A percentile compares a stretch with the other conserved stretches of the same genome.
phyloP scores from a whole-genome alignment of 257 asterid species.

The Solanum megistacrolobum region DNA sequence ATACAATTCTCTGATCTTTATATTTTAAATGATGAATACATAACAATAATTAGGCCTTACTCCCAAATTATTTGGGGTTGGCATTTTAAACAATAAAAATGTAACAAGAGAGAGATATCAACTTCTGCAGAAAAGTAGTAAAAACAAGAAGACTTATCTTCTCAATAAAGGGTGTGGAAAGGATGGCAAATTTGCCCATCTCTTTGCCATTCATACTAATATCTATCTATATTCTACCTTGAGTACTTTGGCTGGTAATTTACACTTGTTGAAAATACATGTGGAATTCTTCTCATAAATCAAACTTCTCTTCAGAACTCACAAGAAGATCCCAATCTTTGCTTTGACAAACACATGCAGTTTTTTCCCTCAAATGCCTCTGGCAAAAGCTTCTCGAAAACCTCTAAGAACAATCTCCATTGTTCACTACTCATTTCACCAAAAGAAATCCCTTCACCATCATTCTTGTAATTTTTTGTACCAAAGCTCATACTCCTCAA shows the following conservation, averaged over 20 bases:
- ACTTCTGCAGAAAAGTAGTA: neutral
- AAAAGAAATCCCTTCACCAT: conserved; percentile 45
- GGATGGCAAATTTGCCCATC: conserved; percentile 45
- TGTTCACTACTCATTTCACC: conserved; percentile 58
- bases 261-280: conserved; percentile 2
- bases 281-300: neutral
- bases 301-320: conserved; percentile 42
- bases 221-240: conserved; percentile 22
- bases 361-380: conserved; percentile 62
- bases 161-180: conserved; percentile 12
- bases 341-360: conserved; percentile 60
- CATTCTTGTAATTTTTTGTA: conserved; percentile 33
- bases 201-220: conserved; percentile 25
- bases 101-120: neutral
- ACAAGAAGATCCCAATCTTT: conserved; percentile 78
- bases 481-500: conserved; percentile 71
- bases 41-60: neutral
- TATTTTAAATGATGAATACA: neutral
- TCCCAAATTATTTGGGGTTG: neutral
- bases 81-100: neutral
- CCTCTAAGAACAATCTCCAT: conserved; percentile 58
- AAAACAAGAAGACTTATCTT: neutral
- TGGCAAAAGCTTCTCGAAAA: conserved; percentile 44
- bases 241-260: conserved; percentile 15
- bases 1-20: neutral